These are phyloP conservation scores for Melastoma malabathricum DNA, from an alignment of 345 rosid species.

Conservation along the genomic window DNA sequence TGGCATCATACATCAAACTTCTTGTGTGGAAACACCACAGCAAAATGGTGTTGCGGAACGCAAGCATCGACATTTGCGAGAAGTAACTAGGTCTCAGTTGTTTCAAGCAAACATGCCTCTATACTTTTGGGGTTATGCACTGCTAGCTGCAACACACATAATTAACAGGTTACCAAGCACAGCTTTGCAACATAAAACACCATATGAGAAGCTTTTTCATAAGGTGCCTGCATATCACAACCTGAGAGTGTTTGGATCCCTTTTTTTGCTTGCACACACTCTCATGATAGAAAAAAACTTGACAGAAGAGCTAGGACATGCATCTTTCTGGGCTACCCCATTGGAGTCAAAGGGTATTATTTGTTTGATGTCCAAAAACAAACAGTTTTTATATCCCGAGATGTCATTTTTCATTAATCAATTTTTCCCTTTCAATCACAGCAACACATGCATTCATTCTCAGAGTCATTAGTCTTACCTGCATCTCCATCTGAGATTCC, in stretches of 20 bases:
- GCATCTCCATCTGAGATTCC: no score
- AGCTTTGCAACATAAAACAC: neutral
- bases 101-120: neutral
- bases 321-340: neutral
- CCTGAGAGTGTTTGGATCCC: neutral
- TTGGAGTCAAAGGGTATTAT: neutral
- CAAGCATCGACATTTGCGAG: conserved; percentile 5
- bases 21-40: conserved; percentile 1
- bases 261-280: neutral
- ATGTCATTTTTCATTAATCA: conserved; percentile 1
- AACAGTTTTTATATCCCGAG: neutral
- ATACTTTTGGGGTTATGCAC: neutral
- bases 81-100: neutral
- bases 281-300: neutral
- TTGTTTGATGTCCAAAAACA: neutral
- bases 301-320: neutral
- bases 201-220: neutral
- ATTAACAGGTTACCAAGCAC: neutral
- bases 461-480: no score
- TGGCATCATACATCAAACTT: neutral
- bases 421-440: neutral
- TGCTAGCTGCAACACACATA: neutral
- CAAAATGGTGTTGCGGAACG: conserved; percentile 6
- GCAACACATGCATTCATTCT: no score
- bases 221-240: neutral